Evolutionary conservation across 345 rosid species (phyloP).

Genomic region (Populus davidiana): DNA sequence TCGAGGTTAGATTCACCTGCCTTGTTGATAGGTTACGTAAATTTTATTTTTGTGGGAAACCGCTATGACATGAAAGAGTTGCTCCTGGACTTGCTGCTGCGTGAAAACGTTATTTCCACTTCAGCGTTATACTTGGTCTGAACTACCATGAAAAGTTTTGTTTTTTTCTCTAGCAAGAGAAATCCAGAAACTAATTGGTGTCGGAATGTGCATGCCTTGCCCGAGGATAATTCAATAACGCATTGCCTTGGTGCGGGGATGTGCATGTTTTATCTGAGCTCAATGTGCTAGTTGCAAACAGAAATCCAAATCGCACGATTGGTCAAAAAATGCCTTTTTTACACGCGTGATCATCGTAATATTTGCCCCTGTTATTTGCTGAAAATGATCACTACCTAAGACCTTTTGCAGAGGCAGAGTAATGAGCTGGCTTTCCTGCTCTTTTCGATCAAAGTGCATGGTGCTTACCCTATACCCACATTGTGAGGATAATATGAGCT

Average conservation of each 20-base stretch:
- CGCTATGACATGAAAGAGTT: background rate
- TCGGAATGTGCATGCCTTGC: too few species aligned
- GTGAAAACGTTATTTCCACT: background rate
- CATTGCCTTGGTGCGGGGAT: too few species aligned
- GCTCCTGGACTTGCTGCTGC: background rate
- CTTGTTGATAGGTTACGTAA: background rate
- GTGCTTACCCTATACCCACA: background rate
- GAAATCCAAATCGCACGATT: too few species aligned
- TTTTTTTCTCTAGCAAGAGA: too few species aligned
- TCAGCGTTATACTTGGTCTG: background rate
- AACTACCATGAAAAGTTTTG: too few species aligned
- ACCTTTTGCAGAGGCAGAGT: background rate
- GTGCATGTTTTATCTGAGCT: too few species aligned
- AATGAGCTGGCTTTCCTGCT: background rate
- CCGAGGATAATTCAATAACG: too few species aligned
- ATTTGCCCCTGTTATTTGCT: background rate
- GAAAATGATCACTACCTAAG: background rate
- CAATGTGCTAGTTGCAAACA: too few species aligned
- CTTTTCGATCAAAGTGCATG: background rate
- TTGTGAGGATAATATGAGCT: background rate
- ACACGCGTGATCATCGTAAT: too few species aligned
- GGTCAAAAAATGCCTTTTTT: background rate
- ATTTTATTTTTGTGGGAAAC: too few species aligned
- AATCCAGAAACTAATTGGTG: too few species aligned
- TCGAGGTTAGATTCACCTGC: background rate